These are phyloP conservation scores for Metschnikowia reukaufii DNA, from an alignment of 805 yeast species.

Conservation along the genomic window DNA sequence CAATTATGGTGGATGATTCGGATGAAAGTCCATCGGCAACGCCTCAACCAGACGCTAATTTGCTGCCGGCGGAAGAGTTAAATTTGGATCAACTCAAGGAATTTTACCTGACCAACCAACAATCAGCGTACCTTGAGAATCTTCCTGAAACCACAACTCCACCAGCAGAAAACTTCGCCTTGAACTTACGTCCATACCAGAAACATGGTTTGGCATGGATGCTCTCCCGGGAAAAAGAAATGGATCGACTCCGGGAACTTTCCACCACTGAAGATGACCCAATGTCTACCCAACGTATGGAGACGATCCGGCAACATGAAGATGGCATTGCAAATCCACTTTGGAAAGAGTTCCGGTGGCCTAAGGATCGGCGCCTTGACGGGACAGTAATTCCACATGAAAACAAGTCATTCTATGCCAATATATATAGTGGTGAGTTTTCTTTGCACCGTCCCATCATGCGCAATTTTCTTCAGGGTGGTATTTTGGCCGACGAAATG, in stretches of 20 bases:
- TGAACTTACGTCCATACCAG: constrained; percentile 74
- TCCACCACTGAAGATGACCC: constrained; percentile 22
- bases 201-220: constrained; percentile 86
- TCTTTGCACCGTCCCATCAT: constrained; percentile 66
- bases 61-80: constrained; percentile 40
- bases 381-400: constrained; percentile 12
- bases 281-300: constrained; percentile 29
- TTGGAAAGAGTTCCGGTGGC: constrained; percentile 83
- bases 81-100: constrained; percentile 72
- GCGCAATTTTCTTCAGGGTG: constrained; percentile 66
- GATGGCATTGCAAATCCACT: constrained; percentile 73
- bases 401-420: constrained; percentile 59
- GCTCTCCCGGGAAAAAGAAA: constrained; percentile 73
- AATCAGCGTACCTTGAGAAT: constrained; percentile 51
- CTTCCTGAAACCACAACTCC: constrained; percentile 65
- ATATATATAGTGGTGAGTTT: constrained; percentile 77
- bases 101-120: constrained; percentile 71
- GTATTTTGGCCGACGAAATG: constrained; percentile 95
- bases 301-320: constrained; percentile 28
- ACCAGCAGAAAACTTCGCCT: constrained; percentile 46
- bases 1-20: constrained; percentile 6
- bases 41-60: constrained; percentile 18
- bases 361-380: constrained; percentile 38
- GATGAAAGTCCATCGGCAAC: constrained; percentile 1
- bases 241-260: constrained; percentile 41